A percentile compares a stretch with the other conserved stretches of the same genome.
Conservation (phyloP, 1,284 basidiomycete genomes). For the Fomes fomentarius region DNA sequence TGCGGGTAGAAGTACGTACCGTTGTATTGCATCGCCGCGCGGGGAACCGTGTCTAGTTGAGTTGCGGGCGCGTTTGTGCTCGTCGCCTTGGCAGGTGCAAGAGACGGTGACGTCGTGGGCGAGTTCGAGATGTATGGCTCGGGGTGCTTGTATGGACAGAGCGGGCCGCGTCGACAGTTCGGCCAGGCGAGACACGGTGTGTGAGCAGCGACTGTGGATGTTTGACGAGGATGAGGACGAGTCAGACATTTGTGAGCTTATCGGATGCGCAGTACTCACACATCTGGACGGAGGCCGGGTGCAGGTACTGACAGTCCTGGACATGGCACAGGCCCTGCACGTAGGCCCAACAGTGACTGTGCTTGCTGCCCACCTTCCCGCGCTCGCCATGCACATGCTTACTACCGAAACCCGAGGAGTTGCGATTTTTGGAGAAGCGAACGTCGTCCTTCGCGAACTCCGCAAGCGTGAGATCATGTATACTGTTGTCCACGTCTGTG, state of each 20-base stretch:
- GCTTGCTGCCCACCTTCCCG: slow-evolving; percentile 31
- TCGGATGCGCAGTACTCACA: slow-evolving; percentile 32
- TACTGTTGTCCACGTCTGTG: slow-evolving; percentile 32
- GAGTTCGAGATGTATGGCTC: slow-evolving; percentile 33
- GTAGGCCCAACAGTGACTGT: slow-evolving; percentile 46
- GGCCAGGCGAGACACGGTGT: slow-evolving; percentile 43
- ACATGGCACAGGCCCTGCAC: slow-evolving; percentile 41
- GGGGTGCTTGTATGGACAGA: slow-evolving; percentile 38
- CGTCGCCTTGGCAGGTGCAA: neutral
- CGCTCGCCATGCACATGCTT: slow-evolving; percentile 5
- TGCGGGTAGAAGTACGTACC: slow-evolving; percentile 20
- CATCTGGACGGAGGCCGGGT: slow-evolving; percentile 35
- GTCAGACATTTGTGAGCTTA: slow-evolving; percentile 1
- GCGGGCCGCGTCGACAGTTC: slow-evolving; percentile 32
- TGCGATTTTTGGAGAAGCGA: slow-evolving; percentile 14
- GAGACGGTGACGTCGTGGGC: slow-evolving; percentile 15
- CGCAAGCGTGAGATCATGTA: slow-evolving; percentile 40
- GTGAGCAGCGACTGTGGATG: slow-evolving; percentile 32
- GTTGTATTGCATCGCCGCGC: slow-evolving; percentile 17
- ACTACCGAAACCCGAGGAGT: neutral
- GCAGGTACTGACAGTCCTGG: slow-evolving; percentile 38
- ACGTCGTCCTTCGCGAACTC: slow-evolving; percentile 29
- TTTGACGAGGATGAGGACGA: too few relatives aligned
- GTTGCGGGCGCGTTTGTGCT: neutral
- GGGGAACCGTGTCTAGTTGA: slow-evolving; percentile 14